Evolutionary conservation across 306 rosid genomes (phyloP), one percentile per base, ranked within the genome.

Genomic region (Inga leiocalycina): DNA sequence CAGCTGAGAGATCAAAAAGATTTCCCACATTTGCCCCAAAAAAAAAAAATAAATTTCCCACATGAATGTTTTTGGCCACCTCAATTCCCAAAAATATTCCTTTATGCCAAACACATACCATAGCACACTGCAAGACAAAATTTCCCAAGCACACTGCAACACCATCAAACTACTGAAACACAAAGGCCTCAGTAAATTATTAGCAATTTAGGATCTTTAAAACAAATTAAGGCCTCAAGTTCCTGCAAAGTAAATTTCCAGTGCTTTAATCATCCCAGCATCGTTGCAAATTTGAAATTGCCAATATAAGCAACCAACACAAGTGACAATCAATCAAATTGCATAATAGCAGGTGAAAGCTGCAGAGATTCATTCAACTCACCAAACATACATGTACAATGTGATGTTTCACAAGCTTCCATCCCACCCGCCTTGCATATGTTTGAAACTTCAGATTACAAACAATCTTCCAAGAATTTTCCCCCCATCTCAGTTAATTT

Each of bases 291-390:
- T 46, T n/a, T 10, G 3, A 69, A 69, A 41, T 6, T 16, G 56
- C 7, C 39, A 71, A 44, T 44, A n/a, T 44, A 70, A 34, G n/a
- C 12, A 45, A 13, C 20, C 61, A 72, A 6, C 59, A 48, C 17
- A 72, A 24, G 6, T 3, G 37, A 8, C 41, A 27, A 24, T 27
- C 8, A 73, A 24, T 27, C 8, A 73, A 46, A 45, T 44, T 45
- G 76, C 76, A 72, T 46, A 15, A 32, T 17, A 49, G 39, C 64
- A 49, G 78, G 17, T 34, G 64, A 51, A 74, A 74, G 44, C 46
- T 51, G 41, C 64, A 35, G 37, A 7, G 5, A 74, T 57, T 10
- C 66, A 75, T 52, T 51, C 64, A 34, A 34, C 79, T 75, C 37
- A 52, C 2, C 30, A 52, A 52, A 34, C 16, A 35, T 19, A 34